Base-by-base conservation (phyloP, 768 basidiomycete genomes). In the Rhizopogon vulgaris region DNA sequence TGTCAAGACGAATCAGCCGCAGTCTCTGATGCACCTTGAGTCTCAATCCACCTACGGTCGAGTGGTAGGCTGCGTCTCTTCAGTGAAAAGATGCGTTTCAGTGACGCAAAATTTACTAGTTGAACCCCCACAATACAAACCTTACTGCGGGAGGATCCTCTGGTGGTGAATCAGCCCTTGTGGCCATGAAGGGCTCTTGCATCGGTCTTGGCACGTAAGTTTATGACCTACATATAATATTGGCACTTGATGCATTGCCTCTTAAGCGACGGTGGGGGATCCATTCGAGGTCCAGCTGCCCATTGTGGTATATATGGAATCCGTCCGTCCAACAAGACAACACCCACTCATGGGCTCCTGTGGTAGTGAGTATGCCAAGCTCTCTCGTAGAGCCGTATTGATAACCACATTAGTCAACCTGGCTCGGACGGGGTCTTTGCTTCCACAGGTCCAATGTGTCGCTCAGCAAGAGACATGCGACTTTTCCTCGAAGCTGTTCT, bases 131-230 rank as follows among this genome's bases (percentile, higher is more conserved):
- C 62, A 78, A 79, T 55, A 63, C 70, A 2, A 39, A 62, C 11
- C 60, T 78, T 25, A 76, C 73, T 0, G 58, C 71, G 1, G 79
- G 80, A 14, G 80, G 80, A 18, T 78, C 77, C 10, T 74, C 74
- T 1, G 79, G 79, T 6, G 79, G 79, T 24, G 79, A 78, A 60
- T 68, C 70, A 3, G 76, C 79, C 0, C 57, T 80, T 1, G 48
- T 80, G 1, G 76, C 76, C 6, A 54, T 79, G 49, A 71, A 70
- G 30, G 78, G 78, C 37, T 68, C 71, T 17, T 71, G 72, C 25
- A 54, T 79, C 28, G 74, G 78, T 9, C 59, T 78, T 30, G 75
- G 77, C 27, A 73, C 70, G 65, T 42, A 37, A 55, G 63, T 55
- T 3, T 63, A 65, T 52, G 61, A 32, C 30, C 1, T 5, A 41